Conservation (phyloP, 208 protist species). For the Trypanosoma boissoni region DNA sequence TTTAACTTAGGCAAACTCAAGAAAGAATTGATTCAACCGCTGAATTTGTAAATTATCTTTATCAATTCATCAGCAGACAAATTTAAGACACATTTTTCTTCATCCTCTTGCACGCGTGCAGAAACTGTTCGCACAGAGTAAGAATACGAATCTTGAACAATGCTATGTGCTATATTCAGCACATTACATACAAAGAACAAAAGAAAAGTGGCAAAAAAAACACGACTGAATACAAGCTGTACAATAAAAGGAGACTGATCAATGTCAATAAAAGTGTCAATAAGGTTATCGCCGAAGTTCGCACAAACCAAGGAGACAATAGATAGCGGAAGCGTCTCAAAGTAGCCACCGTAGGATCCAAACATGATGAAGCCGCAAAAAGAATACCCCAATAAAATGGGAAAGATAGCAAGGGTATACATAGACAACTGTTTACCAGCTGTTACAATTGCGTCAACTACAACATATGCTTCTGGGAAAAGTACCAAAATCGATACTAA, state of each 20-base stretch:
- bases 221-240: conserved; percentile 34
- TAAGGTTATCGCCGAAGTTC: conserved; percentile 53
- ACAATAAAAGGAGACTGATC: conserved; percentile 43
- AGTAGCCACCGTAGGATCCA: conserved; percentile 36
- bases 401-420: conserved; percentile 38
- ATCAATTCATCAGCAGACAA: conserved; percentile 29
- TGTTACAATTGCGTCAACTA: conserved; percentile 43
- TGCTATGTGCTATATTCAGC: conserved; percentile 57
- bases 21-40: conserved; percentile 2
- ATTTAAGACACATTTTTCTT: background rate
- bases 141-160: conserved; percentile 63
- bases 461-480: conserved; percentile 43
- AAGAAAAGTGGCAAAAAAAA: conserved; percentile 55
- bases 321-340: conserved; percentile 28
- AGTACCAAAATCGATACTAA: conserved; percentile 42
- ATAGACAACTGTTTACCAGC: conserved; percentile 37
- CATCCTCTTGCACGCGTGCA: conserved; percentile 7
- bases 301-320: conserved; percentile 52
- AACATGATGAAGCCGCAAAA: conserved; percentile 51
- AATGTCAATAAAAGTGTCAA: conserved; percentile 51
- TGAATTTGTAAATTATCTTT: conserved; percentile 33
- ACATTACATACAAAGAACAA: conserved; percentile 59
- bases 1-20: background rate
- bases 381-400: conserved; percentile 45
- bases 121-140: conserved; percentile 25